Percentiles rank a stretch among this genome's conserved stretches.
These are phyloP conservation scores for Phyllosticta citribraziliensis DNA, from an alignment of 2,329 filamentous ascomycete species.

Conservation along the genomic window DNA sequence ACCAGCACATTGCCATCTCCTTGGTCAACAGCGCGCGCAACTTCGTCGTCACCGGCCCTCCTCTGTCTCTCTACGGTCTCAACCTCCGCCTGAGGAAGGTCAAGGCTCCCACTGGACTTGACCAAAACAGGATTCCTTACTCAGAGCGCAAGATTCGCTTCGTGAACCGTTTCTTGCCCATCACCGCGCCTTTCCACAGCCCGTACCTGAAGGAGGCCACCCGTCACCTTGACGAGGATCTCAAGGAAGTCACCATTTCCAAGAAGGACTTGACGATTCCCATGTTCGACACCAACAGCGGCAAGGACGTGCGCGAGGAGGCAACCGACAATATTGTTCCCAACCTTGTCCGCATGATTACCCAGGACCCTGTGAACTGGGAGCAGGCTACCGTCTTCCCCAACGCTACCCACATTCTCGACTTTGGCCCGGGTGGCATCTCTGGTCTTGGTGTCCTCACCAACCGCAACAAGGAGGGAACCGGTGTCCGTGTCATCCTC, in stretches of 20 bases:
- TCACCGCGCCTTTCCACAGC: conserved; percentile 97
- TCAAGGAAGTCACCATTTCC: conserved; percentile 71
- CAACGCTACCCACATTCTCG: conserved; percentile 82
- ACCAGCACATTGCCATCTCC: conserved; percentile 90
- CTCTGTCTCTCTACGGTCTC: conserved; percentile 90
- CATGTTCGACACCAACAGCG: conserved; percentile 83
- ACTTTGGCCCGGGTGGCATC: conserved; percentile 94
- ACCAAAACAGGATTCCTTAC: conserved; percentile 88
- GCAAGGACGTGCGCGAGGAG: conserved; percentile 68
- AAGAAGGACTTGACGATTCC: conserved; percentile 67
- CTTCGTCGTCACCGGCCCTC: conserved; percentile 91
- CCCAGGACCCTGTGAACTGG: conserved; percentile 89
- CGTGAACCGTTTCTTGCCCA: conserved; percentile 91
- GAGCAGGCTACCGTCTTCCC: conserved; percentile 89
- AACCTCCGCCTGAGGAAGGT: conserved; percentile 93
- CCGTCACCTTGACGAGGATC: conserved; percentile 72
- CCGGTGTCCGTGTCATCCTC: conserved; percentile 90
- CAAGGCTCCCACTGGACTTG: conserved; percentile 92
- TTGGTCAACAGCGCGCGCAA: conserved; percentile 95
- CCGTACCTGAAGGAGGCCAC: conserved; percentile 79
- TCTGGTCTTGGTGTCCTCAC: conserved; percentile 93
- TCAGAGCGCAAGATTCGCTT: conserved; percentile 96
- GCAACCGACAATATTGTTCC: conserved; percentile 70
- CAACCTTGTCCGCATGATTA: conserved; percentile 82
- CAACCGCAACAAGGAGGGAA: conserved; percentile 98